Base-by-base conservation (phyloP, 257 asterid species). In the Echium plantagineum region DNA sequence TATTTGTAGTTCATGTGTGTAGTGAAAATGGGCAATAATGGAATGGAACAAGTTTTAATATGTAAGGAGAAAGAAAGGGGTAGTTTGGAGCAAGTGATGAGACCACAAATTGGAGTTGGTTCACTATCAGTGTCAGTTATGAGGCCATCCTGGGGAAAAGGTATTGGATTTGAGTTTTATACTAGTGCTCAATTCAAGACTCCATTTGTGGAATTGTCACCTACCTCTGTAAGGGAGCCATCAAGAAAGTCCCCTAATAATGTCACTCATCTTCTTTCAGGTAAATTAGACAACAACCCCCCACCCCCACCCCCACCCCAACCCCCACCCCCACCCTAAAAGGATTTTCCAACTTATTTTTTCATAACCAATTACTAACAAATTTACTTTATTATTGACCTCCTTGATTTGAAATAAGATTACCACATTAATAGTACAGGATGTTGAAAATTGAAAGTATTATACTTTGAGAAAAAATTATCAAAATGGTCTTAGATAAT, bases 111-210 rank as follows among this genome's bases (percentile, higher is more conserved):
- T 42, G 49, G 16, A 42, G 49, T 63, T 51, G 70, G 66, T 62
- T 52, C 80, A 59, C 35, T 60, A 16, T 74, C 58, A 31, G 30
- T 73, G n/a, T 67, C 69, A 26, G 32, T 65, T 6, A 35, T 78
- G 16, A 69, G 59, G 70, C 78, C 86, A 12, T 78, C 81, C 79
- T 81, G 87, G 95, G 59, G 46, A n/a, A 75, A 76, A 8, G 61
- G 46, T 6, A 35, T 69, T 30, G 81, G 80, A 66, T 68, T 74
- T 68, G 85, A 75, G 59, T 65, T 75, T 61, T 58, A 30, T 20
- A 74, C 38, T 20, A 75, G 63, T 58, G 75, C 65, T 63, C 84
- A 60, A 15, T 66, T 81, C 57, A 83, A 77, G 60, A 9, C 74
- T 62, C 20, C 78, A 15, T 67, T 66, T 24, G 63, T 64, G 51